Base-by-base conservation (phyloP, 108 stramenopile species). In the Skeletonema menzelii region DNA sequence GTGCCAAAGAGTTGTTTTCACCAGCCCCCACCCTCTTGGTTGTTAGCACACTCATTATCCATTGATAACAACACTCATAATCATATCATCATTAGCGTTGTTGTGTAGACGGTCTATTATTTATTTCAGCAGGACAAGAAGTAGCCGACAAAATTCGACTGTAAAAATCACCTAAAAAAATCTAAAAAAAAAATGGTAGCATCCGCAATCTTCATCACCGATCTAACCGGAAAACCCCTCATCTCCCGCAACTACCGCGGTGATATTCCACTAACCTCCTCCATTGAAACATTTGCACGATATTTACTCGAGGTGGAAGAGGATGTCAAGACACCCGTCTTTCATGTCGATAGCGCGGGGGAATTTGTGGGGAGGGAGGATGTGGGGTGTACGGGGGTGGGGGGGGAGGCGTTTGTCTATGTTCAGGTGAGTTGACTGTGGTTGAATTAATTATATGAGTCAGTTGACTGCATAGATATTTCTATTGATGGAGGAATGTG, bases 181-280 rank as follows among this genome's bases (percentile, higher is more conserved):
- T n/a, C n/a, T n/a, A 32, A 32, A 32, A 3, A 37, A 66, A 87
- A 62, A 72, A 95, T 95, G 94, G 94, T 95, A 61, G 91, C 91
- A 17, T 95, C 94, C 22, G 94, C 91, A 34, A 87, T 95, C 59
- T 92, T 95, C 75, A 88, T 95, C 58, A 95, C 94, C 32, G 94
- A 95, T 73, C 67, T 95, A 20, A 82, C 87, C 35, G 97, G 97
- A 35, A 98, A 99, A 86, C 91, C 95, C 37, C 96, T 99, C 58
- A 99, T 99, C 77, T 90, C 94, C 65, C 92, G 99, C 15, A 98
- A 99, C 76, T 99, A 98, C 80, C 85, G 99, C 8, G 99, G 99
- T 5, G 99, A 99, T 72, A 91, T 99, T 34, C 95, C 97, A 13
- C 75, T 97, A 59, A 82, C 88, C 14, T 84, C 88, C 46, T 88